Conservation (phyloP, 2,329 filamentous ascomycete species). For the Diaporthe sp. region DNA sequence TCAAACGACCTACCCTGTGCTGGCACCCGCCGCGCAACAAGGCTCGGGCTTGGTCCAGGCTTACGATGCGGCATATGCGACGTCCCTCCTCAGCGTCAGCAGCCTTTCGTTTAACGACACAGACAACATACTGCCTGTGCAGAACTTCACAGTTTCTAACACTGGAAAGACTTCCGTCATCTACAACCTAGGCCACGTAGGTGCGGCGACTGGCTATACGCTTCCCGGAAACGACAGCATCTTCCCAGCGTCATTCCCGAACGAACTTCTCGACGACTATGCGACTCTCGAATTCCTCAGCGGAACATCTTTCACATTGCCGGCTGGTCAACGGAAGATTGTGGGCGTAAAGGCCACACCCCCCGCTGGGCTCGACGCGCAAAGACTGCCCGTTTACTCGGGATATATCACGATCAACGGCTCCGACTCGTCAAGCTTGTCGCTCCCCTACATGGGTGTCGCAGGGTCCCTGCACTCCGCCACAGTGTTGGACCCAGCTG, state of each 20-base stretch:
- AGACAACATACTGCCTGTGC: slow-evolving; percentile 59
- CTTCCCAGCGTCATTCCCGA: slow-evolving; percentile 56
- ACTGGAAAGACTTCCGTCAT: slow-evolving; percentile 57
- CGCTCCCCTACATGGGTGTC: slow-evolving; percentile 52
- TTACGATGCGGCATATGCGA: slow-evolving; percentile 66
- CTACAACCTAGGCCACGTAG: slow-evolving; percentile 62
- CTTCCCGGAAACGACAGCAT: slow-evolving; percentile 48
- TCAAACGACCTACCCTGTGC: slow-evolving; percentile 45
- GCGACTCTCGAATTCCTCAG: slow-evolving; percentile 54
- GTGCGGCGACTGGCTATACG: slow-evolving; percentile 65
- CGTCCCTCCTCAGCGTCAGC: slow-evolving; percentile 63
- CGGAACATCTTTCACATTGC: slow-evolving; percentile 53
- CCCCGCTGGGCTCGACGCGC: slow-evolving; percentile 49
- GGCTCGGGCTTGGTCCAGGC: slow-evolving; percentile 70
- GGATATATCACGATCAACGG: slow-evolving; percentile 59
- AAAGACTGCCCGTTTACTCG: slow-evolving; percentile 58
- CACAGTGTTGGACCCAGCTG: slow-evolving; percentile 45
- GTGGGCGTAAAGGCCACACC: slow-evolving; percentile 58
- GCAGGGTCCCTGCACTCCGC: slow-evolving; percentile 50
- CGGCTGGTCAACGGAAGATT: slow-evolving; percentile 53
- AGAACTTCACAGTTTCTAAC: slow-evolving; percentile 68
- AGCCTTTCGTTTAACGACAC: slow-evolving; percentile 74
- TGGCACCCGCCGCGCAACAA: slow-evolving; percentile 69
- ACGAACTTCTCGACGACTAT: slow-evolving; percentile 51
- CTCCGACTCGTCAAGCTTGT: slow-evolving; percentile 51